A percentile compares a stretch with the other conserved stretches of the same genome.
These are phyloP conservation scores for Scleromitrula shiraiana DNA, from an alignment of 2,329 filamentous ascomycete genomes.

Conservation along the genomic window DNA sequence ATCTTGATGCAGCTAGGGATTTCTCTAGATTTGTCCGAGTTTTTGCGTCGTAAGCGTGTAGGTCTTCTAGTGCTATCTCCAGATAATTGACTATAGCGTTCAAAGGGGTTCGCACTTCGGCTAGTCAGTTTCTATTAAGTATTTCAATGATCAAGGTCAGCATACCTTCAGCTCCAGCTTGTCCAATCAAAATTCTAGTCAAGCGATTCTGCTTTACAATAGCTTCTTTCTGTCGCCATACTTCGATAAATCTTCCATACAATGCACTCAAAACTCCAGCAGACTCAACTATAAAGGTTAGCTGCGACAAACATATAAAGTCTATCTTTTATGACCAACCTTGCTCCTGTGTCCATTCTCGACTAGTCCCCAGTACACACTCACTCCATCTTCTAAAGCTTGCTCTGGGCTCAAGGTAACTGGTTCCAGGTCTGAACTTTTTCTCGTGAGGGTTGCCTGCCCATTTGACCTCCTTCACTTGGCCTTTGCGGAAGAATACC, in stretches of 20 bases:
- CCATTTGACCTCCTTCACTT: constrained; percentile 68
- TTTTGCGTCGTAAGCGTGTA: constrained; percentile 64
- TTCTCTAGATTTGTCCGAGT: constrained; percentile 76
- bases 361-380: constrained; percentile 64
- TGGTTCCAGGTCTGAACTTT: constrained; percentile 61
- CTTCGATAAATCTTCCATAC: constrained; percentile 82
- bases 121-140: neutral
- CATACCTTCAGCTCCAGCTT: constrained; percentile 8
- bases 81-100: constrained; percentile 97
- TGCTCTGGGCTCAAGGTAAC: constrained; percentile 68
- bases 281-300: constrained; percentile 54
- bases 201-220: constrained; percentile 69
- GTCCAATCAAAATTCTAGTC: constrained; percentile 53
- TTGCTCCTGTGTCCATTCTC: constrained; percentile 84
- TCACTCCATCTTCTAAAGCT: constrained; percentile 79
- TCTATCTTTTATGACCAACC: neutral
- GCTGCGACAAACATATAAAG: neutral
- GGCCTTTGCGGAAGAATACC: constrained; percentile 75
- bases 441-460: constrained; percentile 84
- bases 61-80: constrained; percentile 84
- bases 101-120: constrained; percentile 76
- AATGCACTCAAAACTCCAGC: constrained; percentile 81
- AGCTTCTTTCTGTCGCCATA: constrained; percentile 86
- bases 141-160: neutral
- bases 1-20: constrained; percentile 87